Conservation (phyloP, 2,329 filamentous ascomycete genomes). For the Colletotrichum orchidophilum region DNA sequence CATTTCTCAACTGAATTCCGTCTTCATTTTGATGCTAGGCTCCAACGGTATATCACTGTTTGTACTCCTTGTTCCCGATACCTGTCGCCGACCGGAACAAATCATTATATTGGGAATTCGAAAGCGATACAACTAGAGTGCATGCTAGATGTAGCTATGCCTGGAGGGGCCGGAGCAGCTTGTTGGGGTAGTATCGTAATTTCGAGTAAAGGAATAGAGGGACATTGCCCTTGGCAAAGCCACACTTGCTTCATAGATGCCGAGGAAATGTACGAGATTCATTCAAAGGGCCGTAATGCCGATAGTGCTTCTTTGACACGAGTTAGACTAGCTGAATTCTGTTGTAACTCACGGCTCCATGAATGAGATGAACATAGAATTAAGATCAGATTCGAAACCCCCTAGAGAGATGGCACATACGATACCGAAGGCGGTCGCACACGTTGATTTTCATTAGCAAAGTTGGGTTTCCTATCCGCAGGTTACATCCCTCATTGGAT, state of each 20-base stretch:
- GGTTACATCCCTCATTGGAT: background rate
- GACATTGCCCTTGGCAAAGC: slow-evolving; percentile 38
- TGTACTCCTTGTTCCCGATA: slow-evolving; percentile 24
- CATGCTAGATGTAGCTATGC: background rate
- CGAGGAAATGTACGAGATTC: slow-evolving; percentile 45
- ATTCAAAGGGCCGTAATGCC: too few relatives aligned
- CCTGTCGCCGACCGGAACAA: background rate
- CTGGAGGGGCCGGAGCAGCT: slow-evolving; percentile 7
- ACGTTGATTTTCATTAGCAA: background rate
- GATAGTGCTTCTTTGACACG: too few relatives aligned
- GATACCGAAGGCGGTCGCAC: background rate
- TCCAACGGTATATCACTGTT: slow-evolving; percentile 35
- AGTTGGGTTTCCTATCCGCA: background rate
- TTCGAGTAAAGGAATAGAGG: slow-evolving; percentile 26
- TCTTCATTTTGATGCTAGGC: slow-evolving; percentile 35
- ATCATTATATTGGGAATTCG: slow-evolving; percentile 8
- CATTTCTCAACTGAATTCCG: slow-evolving; percentile 34
- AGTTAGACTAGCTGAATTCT: too few relatives aligned
- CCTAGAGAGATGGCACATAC: background rate
- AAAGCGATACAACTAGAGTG: slow-evolving; percentile 10
- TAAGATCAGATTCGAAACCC: background rate
- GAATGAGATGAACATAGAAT: background rate
- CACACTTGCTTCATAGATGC: slow-evolving; percentile 47
- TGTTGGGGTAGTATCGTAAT: background rate
- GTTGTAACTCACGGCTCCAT: too few relatives aligned